Base-by-base conservation (phyloP, 108 stramenopile genomes). In the Asterionellopsis glacialis region DNA sequence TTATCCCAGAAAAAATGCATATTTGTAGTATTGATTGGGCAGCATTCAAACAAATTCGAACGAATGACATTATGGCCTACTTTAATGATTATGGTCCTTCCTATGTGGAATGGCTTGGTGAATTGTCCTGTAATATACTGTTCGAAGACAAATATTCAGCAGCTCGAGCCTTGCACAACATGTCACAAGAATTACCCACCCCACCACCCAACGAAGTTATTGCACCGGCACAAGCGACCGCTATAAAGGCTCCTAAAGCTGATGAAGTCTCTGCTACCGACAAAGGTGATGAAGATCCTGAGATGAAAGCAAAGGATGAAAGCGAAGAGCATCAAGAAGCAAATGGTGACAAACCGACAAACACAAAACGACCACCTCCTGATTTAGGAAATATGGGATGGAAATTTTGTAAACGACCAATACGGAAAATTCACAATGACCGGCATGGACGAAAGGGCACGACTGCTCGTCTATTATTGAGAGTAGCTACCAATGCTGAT, bases 61-160 rank as follows among this genome's bases (percentile, higher is more conserved):
- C 84, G 0, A 74, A 88, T 41, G 90, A 91, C 51, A 61, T 91
- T 12, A 78, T 86, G 73, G 56, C 71, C 5, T 65, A 65, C 44
- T 79, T 83, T 49, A 42, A 28, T 15, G 61, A 69, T 23, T 91
- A 85, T 68, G 90, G 86, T 12, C 90, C 90, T 11, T 80, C 80
- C 42, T 91, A 86, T 64, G 82, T 91, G 2, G 90, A 91, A 64
- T 91, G 90, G 90, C 77, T 91, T 11, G 85, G 87, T 15, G 90
- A 91, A 45, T 51, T 87, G 0, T 73, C 75, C 28, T 85, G 84
- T 68, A 88, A 91, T 50, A 61, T 91, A 44, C 57, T 74, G 43
- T 91, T 91, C 67, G 82, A 77, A 47, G 86, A 91, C 49, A 73
- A 71, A 39, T 72, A 62, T 64, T 83, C 86, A 19, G 84, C 90